Evolutionary conservation across 257 asterid genomes (phyloP).

Genomic region (Primulina huaijiensis): DNA sequence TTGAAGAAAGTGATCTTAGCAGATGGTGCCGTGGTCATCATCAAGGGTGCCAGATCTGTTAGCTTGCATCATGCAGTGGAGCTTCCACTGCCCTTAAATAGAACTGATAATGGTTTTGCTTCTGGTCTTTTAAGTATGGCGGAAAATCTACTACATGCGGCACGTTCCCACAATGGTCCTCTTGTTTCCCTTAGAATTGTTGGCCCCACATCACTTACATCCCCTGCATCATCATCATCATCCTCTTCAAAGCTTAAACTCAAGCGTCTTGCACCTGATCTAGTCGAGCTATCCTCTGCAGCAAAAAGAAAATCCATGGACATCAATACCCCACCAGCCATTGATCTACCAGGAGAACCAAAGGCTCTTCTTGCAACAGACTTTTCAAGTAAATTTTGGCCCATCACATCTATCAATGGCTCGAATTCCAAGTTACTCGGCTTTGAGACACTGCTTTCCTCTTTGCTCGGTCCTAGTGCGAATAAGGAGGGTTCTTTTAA

Average conservation of each 20-base stretch:
- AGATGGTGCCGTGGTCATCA: slow-evolving; percentile 89
- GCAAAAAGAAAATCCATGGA: slow-evolving; percentile 44
- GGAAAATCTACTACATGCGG: slow-evolving; percentile 62
- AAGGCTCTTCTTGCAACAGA: slow-evolving; percentile 4
- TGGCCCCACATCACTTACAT: slow-evolving; percentile 84
- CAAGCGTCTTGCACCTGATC: slow-evolving; percentile 94
- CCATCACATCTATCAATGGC: slow-evolving; percentile 65
- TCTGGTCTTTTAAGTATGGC: slow-evolving; percentile 76
- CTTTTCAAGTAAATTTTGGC: slow-evolving; percentile 70
- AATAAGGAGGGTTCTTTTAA: slow-evolving; percentile 66
- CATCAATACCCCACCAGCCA: slow-evolving; percentile 14
- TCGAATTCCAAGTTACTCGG: slow-evolving; percentile 67
- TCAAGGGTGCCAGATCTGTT: slow-evolving; percentile 93
- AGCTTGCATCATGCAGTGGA: slow-evolving; percentile 79
- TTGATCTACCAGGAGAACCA: too few relatives aligned
- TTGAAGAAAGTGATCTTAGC: slow-evolving; percentile 82
- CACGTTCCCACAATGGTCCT: slow-evolving; percentile 43
- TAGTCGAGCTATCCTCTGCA: slow-evolving; percentile 83
- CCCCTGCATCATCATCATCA: slow-evolving; percentile 71
- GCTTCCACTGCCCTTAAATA: slow-evolving; percentile 82
- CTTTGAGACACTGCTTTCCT: slow-evolving; percentile 69
- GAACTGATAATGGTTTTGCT: slow-evolving; percentile 55
- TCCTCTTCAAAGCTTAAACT: slow-evolving; percentile 69
- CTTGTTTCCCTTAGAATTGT: slow-evolving; percentile 83
- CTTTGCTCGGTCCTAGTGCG: slow-evolving; percentile 72